Evolutionary conservation across 805 yeast species (phyloP), one percentile per base, ranked within the genome.

Genomic region (Pichia sporocuriosa): DNA sequence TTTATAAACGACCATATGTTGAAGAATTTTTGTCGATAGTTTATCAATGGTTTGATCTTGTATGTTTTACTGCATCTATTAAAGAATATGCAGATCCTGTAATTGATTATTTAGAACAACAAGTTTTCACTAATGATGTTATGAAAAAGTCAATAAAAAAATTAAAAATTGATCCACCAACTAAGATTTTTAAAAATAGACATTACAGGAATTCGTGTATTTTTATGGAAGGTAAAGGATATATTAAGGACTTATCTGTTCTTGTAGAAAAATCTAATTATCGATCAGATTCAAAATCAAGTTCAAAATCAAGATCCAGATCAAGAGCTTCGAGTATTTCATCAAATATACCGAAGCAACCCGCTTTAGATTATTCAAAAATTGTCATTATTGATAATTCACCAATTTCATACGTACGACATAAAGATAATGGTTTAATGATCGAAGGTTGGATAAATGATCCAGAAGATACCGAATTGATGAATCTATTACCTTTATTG

Each of bases 391-490:
- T 93, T 38, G 98, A 93, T 65, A 93, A 93, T 64, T 87, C 96
- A 10, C 97, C 97, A 1, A 75, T 88, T 21, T 83, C 95, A 55
- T 93, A 85, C 59, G 80, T 86, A 13, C 65, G 77, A 59, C 89
- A 90, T 59, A 85, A 79, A 45, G 81, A 81, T 50, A 93, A 93
- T 56, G 98, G 96, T 2, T 81, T 93, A 19, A 79, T 83, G 66
- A 87, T 93, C 6, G 96, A 89, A 63, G 97, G 98, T 35, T 93
- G 98, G 98, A 87, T 93, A 48, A 86, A 84, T 56, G 98, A 93
- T 62, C 95, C 94, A n/a, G 75, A 81, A 28, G 98, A 93, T 57
- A 68, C 80, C 19, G 95, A 87, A 54, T 66, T 93, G 44, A 66
- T 93, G 61, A 80, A 87, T 53, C 63, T 93, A 39, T 61, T 93